Conservation (phyloP, 345 rosid species). For the Pelargonium nanum region DNA sequence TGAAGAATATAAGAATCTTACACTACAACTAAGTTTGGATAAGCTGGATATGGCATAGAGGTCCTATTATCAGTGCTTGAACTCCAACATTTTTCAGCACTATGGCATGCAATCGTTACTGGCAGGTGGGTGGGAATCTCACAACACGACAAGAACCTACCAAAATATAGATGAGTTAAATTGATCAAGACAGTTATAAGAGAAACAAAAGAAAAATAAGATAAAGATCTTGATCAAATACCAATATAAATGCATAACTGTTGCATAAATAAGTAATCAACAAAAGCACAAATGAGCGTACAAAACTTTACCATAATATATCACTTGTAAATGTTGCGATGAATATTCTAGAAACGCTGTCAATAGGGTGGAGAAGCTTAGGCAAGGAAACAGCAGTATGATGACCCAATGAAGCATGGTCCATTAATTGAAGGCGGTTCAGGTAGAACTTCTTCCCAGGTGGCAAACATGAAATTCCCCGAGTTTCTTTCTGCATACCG, state of each 20-base stretch:
- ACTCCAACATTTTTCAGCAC: slow-evolving; percentile 73
- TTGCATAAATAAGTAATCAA: neutral
- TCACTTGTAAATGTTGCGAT: slow-evolving; percentile 87
- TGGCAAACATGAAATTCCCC: slow-evolving; percentile 16
- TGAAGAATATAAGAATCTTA: slow-evolving; percentile 31
- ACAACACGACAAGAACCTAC: slow-evolving; percentile 68
- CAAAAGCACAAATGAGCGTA: neutral
- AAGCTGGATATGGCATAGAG: slow-evolving; percentile 46
- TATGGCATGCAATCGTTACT: slow-evolving; percentile 80
- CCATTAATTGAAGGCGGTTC: slow-evolving; percentile 53
- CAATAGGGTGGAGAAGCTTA: slow-evolving; percentile 68
- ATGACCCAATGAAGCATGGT: slow-evolving; percentile 22
- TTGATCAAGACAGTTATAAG: neutral
- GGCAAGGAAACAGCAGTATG: slow-evolving; percentile 47
- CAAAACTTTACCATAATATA: slow-evolving; percentile 46
- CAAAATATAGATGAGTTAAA: slow-evolving; percentile 6
- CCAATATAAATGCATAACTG: neutral
- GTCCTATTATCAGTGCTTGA: slow-evolving; percentile 51
- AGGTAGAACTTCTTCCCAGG: slow-evolving; percentile 70
- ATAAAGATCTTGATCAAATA: neutral
- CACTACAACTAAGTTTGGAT: slow-evolving; percentile 67
- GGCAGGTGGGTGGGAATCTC: slow-evolving; percentile 64
- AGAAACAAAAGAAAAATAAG: neutral
- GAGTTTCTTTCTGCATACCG: slow-evolving; percentile 9
- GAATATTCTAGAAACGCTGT: slow-evolving; percentile 51